Evolutionary conservation across 2,329 filamentous ascomycete species (phyloP), one percentile per base, ranked within the genome.

Genomic region (Balansia obtecta): DNA sequence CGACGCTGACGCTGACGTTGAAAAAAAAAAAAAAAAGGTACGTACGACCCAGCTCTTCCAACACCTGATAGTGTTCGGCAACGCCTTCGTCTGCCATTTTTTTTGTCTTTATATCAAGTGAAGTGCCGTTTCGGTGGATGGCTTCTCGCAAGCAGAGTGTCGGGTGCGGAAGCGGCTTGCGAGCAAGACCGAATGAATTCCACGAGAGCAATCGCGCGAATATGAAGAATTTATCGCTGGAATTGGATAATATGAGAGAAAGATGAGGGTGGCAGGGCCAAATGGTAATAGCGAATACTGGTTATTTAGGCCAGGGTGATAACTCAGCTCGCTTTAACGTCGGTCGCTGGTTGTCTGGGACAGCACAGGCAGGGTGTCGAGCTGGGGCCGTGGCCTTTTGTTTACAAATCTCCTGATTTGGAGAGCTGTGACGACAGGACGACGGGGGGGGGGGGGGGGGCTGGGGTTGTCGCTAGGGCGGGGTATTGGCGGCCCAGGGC

Each of bases 11-110:
- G 27, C 27, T 27, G 20, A n/a, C n/a, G n/a, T n/a, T n/a, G 30
- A 3, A 15, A 20, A 15, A n/a, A n/a, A n/a, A n/a, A n/a, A n/a
- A 11, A 20, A 13, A 37, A 33, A 10, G 12, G 12, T 16, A 81
- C 87, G 73, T 73, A 94, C 90, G 90, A 63, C 91, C 91, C 61
- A 97, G 77, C 74, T 97, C 93, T 75, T 97, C 91, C 61, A 97
- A 78, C 66, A 97, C 86, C 71, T 95, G 87, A 69, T 95, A 98
- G 65, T 87, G 85, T 63, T 83, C 83, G 60, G 90, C 86, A 74
- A 94, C 83, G 57, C 73, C 76, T 68, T 80, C 77, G 65, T 76
- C 73, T 40, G 73, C 73, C 78, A 82, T 80, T 52, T 59, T 67
- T 80, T 52, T 59, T 67, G 50, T 42, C 48, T 50, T 20, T 53